Conservation (phyloP, 2,329 filamentous ascomycete genomes). For the Aspergillus luchuensis region DNA sequence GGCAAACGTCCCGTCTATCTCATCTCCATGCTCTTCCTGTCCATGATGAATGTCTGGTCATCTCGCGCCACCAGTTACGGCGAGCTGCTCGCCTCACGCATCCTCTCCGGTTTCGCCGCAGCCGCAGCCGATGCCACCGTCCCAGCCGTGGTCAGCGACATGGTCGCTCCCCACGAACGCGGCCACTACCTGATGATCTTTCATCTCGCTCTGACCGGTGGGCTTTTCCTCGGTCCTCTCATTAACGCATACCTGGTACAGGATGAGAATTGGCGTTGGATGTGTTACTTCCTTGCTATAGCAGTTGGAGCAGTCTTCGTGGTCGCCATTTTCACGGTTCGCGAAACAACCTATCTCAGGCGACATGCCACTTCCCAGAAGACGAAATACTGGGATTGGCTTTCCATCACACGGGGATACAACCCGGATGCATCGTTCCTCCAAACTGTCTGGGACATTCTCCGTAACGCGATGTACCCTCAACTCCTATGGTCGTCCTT, state of each 20-base stretch:
- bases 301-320: slow-evolving; percentile 24
- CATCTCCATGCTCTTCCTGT: slow-evolving; percentile 34
- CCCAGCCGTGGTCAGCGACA: slow-evolving; percentile 38
- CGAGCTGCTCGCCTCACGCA: slow-evolving; percentile 31
- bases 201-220: slow-evolving; percentile 38
- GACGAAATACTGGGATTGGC: slow-evolving; percentile 21
- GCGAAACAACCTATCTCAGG: slow-evolving; percentile 26
- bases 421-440: slow-evolving; percentile 29
- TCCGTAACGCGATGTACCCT: slow-evolving; percentile 27
- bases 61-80: slow-evolving; percentile 27
- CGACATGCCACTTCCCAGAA: slow-evolving; percentile 6
- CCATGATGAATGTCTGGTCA: slow-evolving; percentile 41
- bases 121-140: slow-evolving; percentile 41
- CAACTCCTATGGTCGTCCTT: slow-evolving; percentile 31
- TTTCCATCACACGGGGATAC: slow-evolving; percentile 26
- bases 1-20: slow-evolving; percentile 45
- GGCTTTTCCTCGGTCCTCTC: slow-evolving; percentile 41
- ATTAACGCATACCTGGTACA: slow-evolving; percentile 33
- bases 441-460: slow-evolving; percentile 25
- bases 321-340: slow-evolving; percentile 24
- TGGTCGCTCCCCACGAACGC: slow-evolving; percentile 38
- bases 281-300: slow-evolving; percentile 30
- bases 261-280: slow-evolving; percentile 28
- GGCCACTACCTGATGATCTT: slow-evolving; percentile 45
- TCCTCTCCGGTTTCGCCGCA: slow-evolving; percentile 30